phyloP scores from a whole-genome alignment of 1,284 basidiomycete species.

The Rugosomyces carneus region DNA sequence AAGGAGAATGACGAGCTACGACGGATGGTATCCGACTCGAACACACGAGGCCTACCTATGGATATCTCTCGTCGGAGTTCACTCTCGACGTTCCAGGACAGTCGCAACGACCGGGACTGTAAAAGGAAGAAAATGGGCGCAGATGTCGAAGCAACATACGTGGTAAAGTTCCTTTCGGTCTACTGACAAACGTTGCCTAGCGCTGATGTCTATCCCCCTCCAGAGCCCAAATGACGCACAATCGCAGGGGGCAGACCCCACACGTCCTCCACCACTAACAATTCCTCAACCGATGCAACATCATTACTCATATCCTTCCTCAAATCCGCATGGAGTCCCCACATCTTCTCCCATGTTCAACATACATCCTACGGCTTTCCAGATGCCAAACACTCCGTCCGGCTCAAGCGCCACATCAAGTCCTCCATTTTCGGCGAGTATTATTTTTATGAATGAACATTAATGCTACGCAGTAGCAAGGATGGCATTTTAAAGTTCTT shows the following conservation, averaged over 20 bases:
- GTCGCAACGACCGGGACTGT: conserved; percentile 54
- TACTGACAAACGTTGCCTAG: not conserved
- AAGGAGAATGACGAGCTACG: conserved; percentile 67
- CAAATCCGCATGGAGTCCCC: conserved; percentile 26
- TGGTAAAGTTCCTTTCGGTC: conserved; percentile 28
- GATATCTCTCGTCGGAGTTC: conserved; percentile 38
- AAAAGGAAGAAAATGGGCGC: conserved; percentile 52
- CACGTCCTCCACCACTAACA: conserved; percentile 55
- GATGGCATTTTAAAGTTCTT: conserved; percentile 21
- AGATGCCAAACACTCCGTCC: conserved; percentile 61
- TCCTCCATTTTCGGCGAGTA: conserved; percentile 77
- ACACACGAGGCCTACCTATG: conserved; percentile 25
- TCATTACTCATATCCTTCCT: conserved; percentile 30
- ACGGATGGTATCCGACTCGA: conserved; percentile 44
- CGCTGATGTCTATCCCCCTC: not conserved
- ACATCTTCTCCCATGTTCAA: conserved; percentile 40
- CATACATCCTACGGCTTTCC: conserved; percentile 47
- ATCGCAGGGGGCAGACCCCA: conserved; percentile 32
- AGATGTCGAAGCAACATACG: conserved; percentile 47
- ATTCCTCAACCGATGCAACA: conserved; percentile 45
- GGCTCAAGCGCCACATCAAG: conserved; percentile 70
- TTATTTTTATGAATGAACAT: conserved; percentile 33
- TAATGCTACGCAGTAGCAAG: conserved; percentile 17
- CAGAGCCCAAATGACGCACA: conserved; percentile 34
- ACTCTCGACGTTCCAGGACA: conserved; percentile 36